Evolutionary conservation across 2,329 filamentous ascomycete species (phyloP).

Genomic region (Zymoseptoria tritici): DNA sequence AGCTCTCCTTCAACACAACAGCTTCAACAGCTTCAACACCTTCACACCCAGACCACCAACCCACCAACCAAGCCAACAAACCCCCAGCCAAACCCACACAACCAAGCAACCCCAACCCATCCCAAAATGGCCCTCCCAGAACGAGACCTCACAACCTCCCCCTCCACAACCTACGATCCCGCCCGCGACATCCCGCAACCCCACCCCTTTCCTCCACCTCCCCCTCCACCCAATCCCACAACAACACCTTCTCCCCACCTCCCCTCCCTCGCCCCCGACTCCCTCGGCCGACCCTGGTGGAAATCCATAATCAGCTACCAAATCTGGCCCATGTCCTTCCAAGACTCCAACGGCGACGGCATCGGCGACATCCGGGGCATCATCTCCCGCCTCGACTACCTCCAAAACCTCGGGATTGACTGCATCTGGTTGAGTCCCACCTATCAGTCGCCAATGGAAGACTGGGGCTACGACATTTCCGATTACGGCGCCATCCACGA

Average conservation of each 20-base stretch:
- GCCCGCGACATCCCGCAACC: background rate
- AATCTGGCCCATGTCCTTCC: slow-evolving; percentile 41
- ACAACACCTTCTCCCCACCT: too few relatives aligned
- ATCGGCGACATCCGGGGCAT: slow-evolving; percentile 59
- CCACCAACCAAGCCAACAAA: background rate
- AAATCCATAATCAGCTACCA: slow-evolving; percentile 41
- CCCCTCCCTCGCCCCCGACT: background rate
- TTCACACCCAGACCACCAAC: background rate
- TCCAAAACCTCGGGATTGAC: slow-evolving; percentile 54
- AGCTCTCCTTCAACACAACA: background rate
- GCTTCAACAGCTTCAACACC: background rate
- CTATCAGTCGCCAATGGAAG: slow-evolving; percentile 52
- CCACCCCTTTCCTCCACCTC: background rate
- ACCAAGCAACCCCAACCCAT: background rate
- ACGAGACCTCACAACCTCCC: background rate
- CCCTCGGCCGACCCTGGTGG: slow-evolving; percentile 33
- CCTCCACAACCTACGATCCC: background rate
- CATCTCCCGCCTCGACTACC: slow-evolving; percentile 51
- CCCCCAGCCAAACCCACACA: background rate
- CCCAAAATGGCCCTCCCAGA: background rate
- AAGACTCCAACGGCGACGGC: slow-evolving; percentile 50
- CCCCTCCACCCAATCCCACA: background rate
- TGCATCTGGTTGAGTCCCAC: slow-evolving; percentile 62
- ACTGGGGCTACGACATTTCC: slow-evolving; percentile 63
- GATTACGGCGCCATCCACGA: slow-evolving; percentile 60